A percentile compares a stretch with the other conserved stretches of the same genome.
These are phyloP conservation scores for Hyparrhenia diplandra DNA, from an alignment of 176 grass and related monocot species.

Conservation along the genomic window DNA sequence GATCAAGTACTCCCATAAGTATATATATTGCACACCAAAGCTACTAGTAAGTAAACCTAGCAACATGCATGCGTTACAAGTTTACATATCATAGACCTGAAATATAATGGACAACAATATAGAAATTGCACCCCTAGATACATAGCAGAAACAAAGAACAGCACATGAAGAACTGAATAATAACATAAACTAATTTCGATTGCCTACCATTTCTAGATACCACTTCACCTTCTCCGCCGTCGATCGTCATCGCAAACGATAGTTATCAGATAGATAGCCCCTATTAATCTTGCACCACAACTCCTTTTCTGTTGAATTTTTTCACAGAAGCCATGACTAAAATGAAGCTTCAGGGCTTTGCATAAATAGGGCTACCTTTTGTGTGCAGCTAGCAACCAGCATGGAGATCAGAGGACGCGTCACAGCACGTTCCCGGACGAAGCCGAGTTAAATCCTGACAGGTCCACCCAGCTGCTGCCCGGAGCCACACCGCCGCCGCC, in stretches of 20 bases:
- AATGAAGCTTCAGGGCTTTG: constrained; percentile 68
- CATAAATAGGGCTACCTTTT: constrained; percentile 39
- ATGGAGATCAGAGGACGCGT: not conserved
- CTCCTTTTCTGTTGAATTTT: constrained; percentile 35
- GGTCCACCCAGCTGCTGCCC: constrained; percentile 40
- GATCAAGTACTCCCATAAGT: not conserved
- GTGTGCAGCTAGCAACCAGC: not conserved
- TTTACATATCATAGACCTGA: constrained; percentile 34
- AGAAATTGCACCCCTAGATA: constrained; percentile 14
- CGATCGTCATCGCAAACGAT: not conserved
- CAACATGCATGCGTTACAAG: constrained; percentile 16
- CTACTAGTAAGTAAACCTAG: constrained; percentile 16
- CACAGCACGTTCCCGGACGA: constrained; percentile 70
- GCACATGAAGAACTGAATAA: constrained; percentile 26
- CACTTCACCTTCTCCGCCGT: constrained; percentile 9
- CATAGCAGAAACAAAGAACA: constrained; percentile 13
- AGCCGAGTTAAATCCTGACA: constrained; percentile 69
- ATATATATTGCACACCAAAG: constrained; percentile 25
- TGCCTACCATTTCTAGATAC: constrained; percentile 30
- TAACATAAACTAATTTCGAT: constrained; percentile 18
- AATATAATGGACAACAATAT: constrained; percentile 36
- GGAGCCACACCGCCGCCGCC: not conserved
- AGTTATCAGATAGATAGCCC: not conserved
- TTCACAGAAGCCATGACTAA: constrained; percentile 67
- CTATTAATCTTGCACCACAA: constrained; percentile 35